Evolutionary conservation across 306 rosid genomes (phyloP).

Genomic region (Vachellia pachyceras): DNA sequence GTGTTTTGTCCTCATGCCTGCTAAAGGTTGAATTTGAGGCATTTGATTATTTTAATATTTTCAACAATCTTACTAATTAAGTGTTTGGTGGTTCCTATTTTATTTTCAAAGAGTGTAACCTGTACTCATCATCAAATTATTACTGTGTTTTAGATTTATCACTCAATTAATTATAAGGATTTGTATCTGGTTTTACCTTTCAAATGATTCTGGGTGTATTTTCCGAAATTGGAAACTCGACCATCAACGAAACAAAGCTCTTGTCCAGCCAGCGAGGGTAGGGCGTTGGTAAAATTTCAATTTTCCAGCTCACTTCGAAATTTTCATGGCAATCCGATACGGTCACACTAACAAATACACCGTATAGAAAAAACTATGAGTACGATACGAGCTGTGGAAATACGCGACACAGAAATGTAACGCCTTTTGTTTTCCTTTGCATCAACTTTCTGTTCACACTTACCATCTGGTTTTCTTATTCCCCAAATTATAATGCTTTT

Average conservation of each 20-base stretch:
- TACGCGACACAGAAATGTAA: not conserved
- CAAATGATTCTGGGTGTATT: not conserved
- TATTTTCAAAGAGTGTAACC: too few species aligned
- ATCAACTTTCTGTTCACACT: conserved; percentile 4
- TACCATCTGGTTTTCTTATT: conserved; percentile 10
- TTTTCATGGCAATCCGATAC: not conserved
- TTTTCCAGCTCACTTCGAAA: not conserved
- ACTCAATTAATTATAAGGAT: too few species aligned
- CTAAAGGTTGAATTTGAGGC: too few species aligned
- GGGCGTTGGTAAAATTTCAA: not conserved
- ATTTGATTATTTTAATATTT: too few species aligned
- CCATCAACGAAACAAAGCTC: not conserved
- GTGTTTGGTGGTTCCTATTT: too few species aligned
- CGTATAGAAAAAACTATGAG: conserved; percentile 3
- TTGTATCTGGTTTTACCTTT: too few species aligned
- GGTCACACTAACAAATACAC: not conserved
- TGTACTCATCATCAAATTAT: not conserved
- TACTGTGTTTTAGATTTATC: not conserved
- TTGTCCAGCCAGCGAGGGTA: not conserved
- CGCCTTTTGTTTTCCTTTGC: not conserved
- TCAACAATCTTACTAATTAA: too few species aligned
- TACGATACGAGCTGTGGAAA: not conserved
- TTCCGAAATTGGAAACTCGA: not conserved
- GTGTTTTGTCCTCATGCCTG: not conserved
- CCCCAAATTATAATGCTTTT: not conserved